Evolutionary conservation across 2,329 filamentous ascomycete species (phyloP).

Genomic region (Hypoxylon sp.): DNA sequence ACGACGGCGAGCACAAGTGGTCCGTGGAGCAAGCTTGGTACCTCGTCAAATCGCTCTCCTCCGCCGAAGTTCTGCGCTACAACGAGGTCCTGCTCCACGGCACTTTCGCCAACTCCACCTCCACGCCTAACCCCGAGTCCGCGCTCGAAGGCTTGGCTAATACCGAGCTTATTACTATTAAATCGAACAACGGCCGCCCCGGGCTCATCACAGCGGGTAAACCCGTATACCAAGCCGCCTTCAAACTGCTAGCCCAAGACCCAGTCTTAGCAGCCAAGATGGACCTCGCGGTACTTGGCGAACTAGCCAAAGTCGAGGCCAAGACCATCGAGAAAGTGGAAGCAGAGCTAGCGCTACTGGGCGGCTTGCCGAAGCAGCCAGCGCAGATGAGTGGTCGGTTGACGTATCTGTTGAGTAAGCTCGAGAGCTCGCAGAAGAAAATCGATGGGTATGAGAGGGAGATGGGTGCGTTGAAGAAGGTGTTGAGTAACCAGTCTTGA

Average conservation of each 20-base stretch:
- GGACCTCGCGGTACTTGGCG: constrained; percentile 76
- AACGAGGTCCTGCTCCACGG: constrained; percentile 85
- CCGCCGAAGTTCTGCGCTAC: constrained; percentile 79
- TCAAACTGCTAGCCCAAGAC: constrained; percentile 78
- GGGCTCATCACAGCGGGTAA: constrained; percentile 71
- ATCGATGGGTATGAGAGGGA: constrained; percentile 81
- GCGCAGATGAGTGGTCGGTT: constrained; percentile 75
- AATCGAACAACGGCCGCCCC: constrained; percentile 80
- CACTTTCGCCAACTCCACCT: constrained; percentile 74
- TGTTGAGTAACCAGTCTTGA: constrained; percentile 62
- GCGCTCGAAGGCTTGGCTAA: constrained; percentile 85
- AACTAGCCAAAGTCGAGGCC: constrained; percentile 78
- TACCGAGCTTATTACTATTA: constrained; percentile 86
- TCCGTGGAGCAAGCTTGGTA: constrained; percentile 90
- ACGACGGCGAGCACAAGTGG: constrained; percentile 71
- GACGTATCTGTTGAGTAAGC: constrained; percentile 79
- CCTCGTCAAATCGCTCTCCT: constrained; percentile 82
- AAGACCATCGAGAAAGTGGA: constrained; percentile 84
- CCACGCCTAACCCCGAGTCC: constrained; percentile 73
- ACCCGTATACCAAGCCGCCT: constrained; percentile 82
- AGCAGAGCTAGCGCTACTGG: constrained; percentile 79
- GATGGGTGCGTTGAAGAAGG: constrained; percentile 78
- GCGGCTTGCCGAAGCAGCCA: constrained; percentile 77
- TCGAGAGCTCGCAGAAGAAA: constrained; percentile 79
- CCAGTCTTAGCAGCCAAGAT: constrained; percentile 79